Conservation (phyloP, 345 rosid genomes). For the Melaleuca alternifolia region DNA sequence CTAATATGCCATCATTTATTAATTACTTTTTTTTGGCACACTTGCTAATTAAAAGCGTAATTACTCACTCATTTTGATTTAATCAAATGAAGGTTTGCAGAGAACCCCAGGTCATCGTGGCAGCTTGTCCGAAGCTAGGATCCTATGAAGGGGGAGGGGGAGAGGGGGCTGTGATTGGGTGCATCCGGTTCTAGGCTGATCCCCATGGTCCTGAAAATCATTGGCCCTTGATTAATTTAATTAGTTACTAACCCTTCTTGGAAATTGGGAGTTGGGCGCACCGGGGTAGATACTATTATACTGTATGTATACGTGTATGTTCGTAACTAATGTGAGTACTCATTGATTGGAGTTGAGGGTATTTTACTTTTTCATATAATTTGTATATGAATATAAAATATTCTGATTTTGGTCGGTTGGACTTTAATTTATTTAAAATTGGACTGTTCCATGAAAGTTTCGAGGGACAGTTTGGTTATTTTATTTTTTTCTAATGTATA, state of each 20-base stretch:
- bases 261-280: neutral
- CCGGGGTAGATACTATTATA: fast-evolving
- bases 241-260: neutral
- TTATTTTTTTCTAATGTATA: no score
- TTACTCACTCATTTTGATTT: neutral
- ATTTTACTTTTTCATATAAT: no score
- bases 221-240: neutral
- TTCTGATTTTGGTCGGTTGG: no score
- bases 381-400: neutral
- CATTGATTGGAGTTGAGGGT: neutral
- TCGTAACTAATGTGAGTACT: neutral
- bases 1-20: no score
- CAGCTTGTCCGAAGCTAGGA: slow-evolving; percentile 21
- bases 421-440: no score
- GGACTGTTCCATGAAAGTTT: no score
- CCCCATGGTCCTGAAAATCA: neutral
- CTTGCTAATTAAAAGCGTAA: neutral
- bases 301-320: neutral
- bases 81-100: neutral
- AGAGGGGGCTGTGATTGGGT: neutral
- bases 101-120: slow-evolving; percentile 8
- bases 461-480: no score
- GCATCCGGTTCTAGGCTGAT: neutral
- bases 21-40: neutral
- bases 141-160: slow-evolving; percentile 18